Percentiles rank a stretch among this genome's conserved stretches.
Conservation (phyloP, 306 rosid genomes). For the Trifolium dubium region DNA sequence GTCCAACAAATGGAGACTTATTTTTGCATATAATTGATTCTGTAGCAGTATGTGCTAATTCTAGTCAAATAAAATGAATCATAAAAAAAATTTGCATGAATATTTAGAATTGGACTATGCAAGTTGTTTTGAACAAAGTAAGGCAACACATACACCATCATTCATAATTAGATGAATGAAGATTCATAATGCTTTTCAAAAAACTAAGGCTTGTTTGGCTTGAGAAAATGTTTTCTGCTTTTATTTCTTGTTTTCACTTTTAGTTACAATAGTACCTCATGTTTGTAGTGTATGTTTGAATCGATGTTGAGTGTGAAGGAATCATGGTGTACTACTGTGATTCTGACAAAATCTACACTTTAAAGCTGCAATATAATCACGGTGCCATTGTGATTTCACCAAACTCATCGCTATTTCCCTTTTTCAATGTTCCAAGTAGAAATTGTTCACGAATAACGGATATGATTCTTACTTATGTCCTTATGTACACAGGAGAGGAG, state of each 20-base stretch:
- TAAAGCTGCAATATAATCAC: not conserved
- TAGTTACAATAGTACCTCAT: not conserved
- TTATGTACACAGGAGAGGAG: slow-evolving; percentile 62
- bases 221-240: not conserved
- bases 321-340: not conserved
- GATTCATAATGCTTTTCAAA: slow-evolving; percentile 4
- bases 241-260: not conserved
- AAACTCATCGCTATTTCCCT: not conserved
- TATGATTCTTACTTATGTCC: slow-evolving; percentile 31
- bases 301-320: not conserved
- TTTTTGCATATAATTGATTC: too few species aligned
- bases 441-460: slow-evolving; percentile 13
- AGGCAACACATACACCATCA: not conserved
- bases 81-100: slow-evolving; percentile 24
- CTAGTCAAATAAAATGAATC: not conserved
- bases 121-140: slow-evolving; percentile 26
- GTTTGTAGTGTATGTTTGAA: not conserved
- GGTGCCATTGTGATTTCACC: not conserved
- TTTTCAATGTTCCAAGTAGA: slow-evolving; percentile 25
- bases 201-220: not conserved
- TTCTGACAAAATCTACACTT: not conserved
- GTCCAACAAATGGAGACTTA: too few species aligned
- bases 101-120: slow-evolving; percentile 19
- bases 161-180: slow-evolving; percentile 7
- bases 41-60: not conserved